Evolutionary conservation across 2,329 filamentous ascomycete genomes (phyloP).

Genomic region (Fusarium pseudograminearum): DNA sequence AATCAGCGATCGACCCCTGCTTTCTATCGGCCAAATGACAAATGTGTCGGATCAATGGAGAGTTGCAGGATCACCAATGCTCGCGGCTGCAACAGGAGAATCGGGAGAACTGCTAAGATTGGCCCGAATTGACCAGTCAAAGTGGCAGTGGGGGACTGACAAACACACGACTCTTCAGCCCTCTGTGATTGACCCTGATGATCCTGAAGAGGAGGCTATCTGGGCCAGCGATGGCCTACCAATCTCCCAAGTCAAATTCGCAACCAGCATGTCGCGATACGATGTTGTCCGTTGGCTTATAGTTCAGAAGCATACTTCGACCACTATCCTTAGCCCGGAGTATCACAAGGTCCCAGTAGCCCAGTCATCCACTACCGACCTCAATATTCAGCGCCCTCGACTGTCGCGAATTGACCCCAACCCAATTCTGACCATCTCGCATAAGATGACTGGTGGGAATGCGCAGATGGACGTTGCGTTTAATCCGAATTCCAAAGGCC

Average conservation of each 20-base stretch:
- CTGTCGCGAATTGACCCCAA: constrained; percentile 68
- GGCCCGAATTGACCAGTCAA: constrained; percentile 61
- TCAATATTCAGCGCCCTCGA: constrained; percentile 43
- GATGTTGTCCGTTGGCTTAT: constrained; percentile 63
- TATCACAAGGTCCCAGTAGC: constrained; percentile 56
- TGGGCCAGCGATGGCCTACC: constrained; percentile 67
- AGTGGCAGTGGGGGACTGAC: constrained; percentile 66
- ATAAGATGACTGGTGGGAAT: constrained; percentile 64
- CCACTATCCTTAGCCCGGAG: constrained; percentile 64
- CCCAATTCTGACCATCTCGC: constrained; percentile 65
- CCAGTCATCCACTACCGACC: constrained; percentile 22
- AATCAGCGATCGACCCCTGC: constrained; percentile 50
- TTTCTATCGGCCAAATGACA: constrained; percentile 68
- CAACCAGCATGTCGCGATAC: constrained; percentile 53
- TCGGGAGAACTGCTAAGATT: constrained; percentile 70
- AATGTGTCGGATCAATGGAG: constrained; percentile 53
- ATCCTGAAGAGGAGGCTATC: constrained; percentile 60
- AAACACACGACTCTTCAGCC: constrained; percentile 61
- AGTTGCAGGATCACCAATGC: constrained; percentile 51
- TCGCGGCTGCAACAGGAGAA: constrained; percentile 66
- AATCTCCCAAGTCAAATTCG: constrained; percentile 65
- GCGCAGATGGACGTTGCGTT: constrained; percentile 74
- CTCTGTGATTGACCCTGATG: constrained; percentile 56
- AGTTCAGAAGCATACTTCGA: constrained; percentile 65
- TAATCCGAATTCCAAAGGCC: constrained; percentile 61